Evolutionary conservation across 2,329 filamentous ascomycete genomes (phyloP).

Genomic region (Scortechinia acanthostroma): DNA sequence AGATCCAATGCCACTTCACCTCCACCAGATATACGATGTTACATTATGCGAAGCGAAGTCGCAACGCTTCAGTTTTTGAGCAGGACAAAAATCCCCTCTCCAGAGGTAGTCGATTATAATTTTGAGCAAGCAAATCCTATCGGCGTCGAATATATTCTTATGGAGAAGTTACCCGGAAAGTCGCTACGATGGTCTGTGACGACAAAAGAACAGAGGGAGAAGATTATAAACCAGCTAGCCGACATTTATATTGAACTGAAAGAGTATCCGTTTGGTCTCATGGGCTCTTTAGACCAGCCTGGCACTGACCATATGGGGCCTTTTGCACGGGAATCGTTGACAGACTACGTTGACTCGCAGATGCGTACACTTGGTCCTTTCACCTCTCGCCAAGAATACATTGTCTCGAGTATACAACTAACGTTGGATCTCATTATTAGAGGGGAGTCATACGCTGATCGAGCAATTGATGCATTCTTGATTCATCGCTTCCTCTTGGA

Average conservation of each 20-base stretch:
- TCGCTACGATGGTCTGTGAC: constrained; percentile 13
- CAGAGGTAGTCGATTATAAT: constrained; percentile 14
- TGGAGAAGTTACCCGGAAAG: constrained; percentile 17
- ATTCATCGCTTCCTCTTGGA: constrained; percentile 12
- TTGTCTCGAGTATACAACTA: constrained; percentile 7
- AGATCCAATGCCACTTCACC: constrained; percentile 29
- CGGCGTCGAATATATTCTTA: constrained; percentile 17
- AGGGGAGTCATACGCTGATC: constrained; percentile 11
- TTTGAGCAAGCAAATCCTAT: constrained; percentile 9
- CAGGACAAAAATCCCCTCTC: constrained; percentile 12
- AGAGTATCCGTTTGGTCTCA: constrained; percentile 4
- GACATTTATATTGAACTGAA: constrained; percentile 4
- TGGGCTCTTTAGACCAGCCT: constrained; percentile 5
- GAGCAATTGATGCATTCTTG: constrained; percentile 11
- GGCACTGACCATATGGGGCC: background rate
- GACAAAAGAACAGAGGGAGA: constrained; percentile 1
- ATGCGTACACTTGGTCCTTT: constrained; percentile 12
- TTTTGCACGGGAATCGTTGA: constrained; percentile 2
- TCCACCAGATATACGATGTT: too few relatives aligned
- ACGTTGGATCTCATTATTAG: constrained; percentile 13
- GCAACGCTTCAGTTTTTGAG: constrained; percentile 15
- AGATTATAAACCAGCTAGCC: constrained; percentile 4
- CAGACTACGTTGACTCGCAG: constrained; percentile 1
- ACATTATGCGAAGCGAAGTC: constrained; percentile 17
- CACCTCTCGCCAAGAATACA: constrained; percentile 11